These are phyloP conservation scores for Epicoccum sorghinum DNA, from an alignment of 2,329 filamentous ascomycete species.

Conservation along the genomic window DNA sequence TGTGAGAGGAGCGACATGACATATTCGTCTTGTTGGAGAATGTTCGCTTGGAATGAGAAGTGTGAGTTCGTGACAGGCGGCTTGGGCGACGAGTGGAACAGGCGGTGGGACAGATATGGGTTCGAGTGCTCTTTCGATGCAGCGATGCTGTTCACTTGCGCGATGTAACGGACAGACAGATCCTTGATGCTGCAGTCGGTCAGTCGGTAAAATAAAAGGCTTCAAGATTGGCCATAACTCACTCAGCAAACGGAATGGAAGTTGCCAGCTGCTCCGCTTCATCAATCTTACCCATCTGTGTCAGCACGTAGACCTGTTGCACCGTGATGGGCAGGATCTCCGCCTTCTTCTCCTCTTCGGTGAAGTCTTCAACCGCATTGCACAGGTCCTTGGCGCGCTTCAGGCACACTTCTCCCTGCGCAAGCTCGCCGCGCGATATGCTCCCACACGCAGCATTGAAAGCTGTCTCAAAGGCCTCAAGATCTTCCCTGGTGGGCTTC, in stretches of 20 bases:
- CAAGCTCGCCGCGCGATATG: conserved; percentile 72
- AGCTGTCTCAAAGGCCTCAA: conserved; percentile 79
- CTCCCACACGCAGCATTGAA: conserved; percentile 80
- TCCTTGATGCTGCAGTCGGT: conserved; percentile 64
- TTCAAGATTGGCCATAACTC: conserved; percentile 36
- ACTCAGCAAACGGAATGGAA: conserved; percentile 68
- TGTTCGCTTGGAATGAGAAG: conserved; percentile 72
- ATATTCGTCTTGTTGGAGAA: conserved; percentile 67
- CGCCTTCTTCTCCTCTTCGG: conserved; percentile 73
- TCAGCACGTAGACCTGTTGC: conserved; percentile 76
- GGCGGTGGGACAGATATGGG: conserved; percentile 70
- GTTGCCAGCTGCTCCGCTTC: conserved; percentile 69
- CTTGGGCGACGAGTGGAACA: conserved; percentile 61
- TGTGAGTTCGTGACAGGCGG: conserved; percentile 66
- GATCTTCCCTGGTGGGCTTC: conserved; percentile 64
- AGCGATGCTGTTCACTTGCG: conserved; percentile 68
- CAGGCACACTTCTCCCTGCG: conserved; percentile 68
- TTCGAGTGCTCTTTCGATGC: conserved; percentile 59
- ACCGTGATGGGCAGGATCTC: conserved; percentile 78
- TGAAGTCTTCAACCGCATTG: conserved; percentile 73
- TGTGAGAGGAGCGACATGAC: conserved; percentile 69
- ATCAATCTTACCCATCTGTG: conserved; percentile 67
- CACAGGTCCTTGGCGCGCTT: conserved; percentile 75
- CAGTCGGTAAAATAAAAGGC: conserved; percentile 4
- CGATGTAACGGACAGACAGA: conserved; percentile 68